Conservation (phyloP, 768 basidiomycete species). For the Rhodotorula graminis region DNA sequence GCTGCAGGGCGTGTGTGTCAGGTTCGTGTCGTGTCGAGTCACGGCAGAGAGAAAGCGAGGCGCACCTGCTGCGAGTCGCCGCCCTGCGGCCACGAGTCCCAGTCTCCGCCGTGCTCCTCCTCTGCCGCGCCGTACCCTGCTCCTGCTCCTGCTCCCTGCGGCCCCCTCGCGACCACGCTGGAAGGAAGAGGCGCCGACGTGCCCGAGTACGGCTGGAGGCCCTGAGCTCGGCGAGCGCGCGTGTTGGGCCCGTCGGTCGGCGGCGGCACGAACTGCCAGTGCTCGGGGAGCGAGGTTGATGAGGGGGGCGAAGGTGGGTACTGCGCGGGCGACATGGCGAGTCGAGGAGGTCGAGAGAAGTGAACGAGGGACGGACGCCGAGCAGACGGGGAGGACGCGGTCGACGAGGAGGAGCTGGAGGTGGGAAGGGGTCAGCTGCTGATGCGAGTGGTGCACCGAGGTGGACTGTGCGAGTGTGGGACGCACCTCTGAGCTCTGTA, state of each 20-base stretch:
- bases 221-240: not conserved
- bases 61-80: not conserved
- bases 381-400: not conserved
- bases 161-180: not conserved
- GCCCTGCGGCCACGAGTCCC: not conserved
- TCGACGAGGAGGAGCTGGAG: no score
- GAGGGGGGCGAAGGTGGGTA: conserved; percentile 12
- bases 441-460: no score
- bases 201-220: conserved; percentile 6
- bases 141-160: not conserved
- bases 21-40: no score
- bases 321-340: not conserved
- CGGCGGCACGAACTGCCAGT: conserved; percentile 24
- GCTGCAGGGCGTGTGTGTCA: not conserved
- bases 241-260: conserved; percentile 31
- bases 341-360: not conserved
- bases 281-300: conserved; percentile 21
- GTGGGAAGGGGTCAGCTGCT: not conserved
- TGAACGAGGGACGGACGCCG: not conserved
- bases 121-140: no score
- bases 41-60: not conserved
- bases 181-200: not conserved
- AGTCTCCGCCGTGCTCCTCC: not conserved
- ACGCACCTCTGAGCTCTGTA: no score
- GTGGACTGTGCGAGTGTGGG: no score